A percentile compares a stretch with the other conserved stretches of the same genome.
phyloP scores from a whole-genome alignment of 106 monocot species.

The Chionographis japonica region DNA sequence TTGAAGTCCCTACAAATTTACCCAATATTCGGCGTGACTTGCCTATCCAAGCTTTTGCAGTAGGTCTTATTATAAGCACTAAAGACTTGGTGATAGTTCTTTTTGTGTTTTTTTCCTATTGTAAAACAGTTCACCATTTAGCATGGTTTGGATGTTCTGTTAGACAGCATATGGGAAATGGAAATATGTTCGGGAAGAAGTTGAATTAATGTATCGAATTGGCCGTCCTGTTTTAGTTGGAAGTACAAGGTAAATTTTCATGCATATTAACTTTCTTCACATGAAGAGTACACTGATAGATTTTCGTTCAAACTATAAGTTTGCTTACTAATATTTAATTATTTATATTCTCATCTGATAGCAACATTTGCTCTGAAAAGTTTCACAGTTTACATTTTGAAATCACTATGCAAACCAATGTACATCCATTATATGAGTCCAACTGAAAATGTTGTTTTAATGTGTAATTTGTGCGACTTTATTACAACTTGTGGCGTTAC shows the following conservation, averaged over 20 bases:
- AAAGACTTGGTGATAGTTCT: not conserved
- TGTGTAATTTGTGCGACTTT: too few relatives aligned
- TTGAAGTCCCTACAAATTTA: slow-evolving; percentile 97
- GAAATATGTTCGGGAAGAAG: slow-evolving; percentile 84
- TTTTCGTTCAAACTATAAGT: too few relatives aligned
- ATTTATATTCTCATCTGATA: too few relatives aligned
- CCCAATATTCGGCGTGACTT: slow-evolving; percentile 86
- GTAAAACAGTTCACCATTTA: slow-evolving; percentile 1
- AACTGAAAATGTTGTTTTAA: too few relatives aligned
- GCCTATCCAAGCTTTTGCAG: slow-evolving; percentile 99
- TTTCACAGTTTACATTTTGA: too few relatives aligned
- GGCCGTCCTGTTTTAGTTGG: slow-evolving; percentile 98
- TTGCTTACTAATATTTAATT: too few relatives aligned
- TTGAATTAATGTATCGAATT: slow-evolving; percentile 76
- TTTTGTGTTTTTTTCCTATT: not conserved
- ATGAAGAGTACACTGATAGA: too few relatives aligned
- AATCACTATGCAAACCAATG: too few relatives aligned
- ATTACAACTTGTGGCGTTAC: too few relatives aligned
- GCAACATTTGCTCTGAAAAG: too few relatives aligned
- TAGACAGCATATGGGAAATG: slow-evolving; percentile 96
- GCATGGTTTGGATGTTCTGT: slow-evolving; percentile 12
- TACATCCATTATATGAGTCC: too few relatives aligned
- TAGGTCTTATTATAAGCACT: slow-evolving; percentile 27
- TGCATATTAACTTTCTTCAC: not conserved
- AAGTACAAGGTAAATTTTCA: slow-evolving; percentile 74